Percentiles rank a stretch among this genome's conserved stretches.
Evolutionary conservation across 2,329 filamentous ascomycete species (phyloP).

Genomic region (Cyclaneusma minus): DNA sequence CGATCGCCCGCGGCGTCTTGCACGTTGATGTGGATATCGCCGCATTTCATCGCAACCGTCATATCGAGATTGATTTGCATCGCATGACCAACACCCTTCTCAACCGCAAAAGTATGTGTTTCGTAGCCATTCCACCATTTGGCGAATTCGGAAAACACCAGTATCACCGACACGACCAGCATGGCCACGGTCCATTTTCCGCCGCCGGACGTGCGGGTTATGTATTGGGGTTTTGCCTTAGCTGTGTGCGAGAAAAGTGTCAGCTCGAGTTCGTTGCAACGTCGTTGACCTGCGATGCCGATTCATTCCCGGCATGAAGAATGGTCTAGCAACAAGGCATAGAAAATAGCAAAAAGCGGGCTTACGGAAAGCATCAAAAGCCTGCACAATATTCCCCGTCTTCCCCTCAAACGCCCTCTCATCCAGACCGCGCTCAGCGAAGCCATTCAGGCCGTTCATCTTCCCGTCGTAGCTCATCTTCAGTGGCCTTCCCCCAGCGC

Average conservation of each 20-base stretch:
- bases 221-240: slow-evolving; percentile 90
- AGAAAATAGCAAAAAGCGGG: slow-evolving; percentile 11
- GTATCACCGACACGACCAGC: slow-evolving; percentile 54
- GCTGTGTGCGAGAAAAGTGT: no score
- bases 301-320: neutral
- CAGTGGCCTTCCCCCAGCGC: no score
- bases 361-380: slow-evolving; percentile 96
- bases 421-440: slow-evolving; percentile 51
- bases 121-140: slow-evolving; percentile 79
- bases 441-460: slow-evolving; percentile 57
- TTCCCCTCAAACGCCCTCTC: slow-evolving; percentile 71
- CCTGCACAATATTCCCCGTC: slow-evolving; percentile 52
- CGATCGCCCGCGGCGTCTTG: slow-evolving; percentile 90
- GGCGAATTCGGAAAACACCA: slow-evolving; percentile 62
- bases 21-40: slow-evolving; percentile 86
- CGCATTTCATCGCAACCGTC: slow-evolving; percentile 79
- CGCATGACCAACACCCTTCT: slow-evolving; percentile 74
- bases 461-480: neutral
- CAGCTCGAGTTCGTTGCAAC: neutral
- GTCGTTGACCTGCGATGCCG: neutral
- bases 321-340: neutral
- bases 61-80: slow-evolving; percentile 93
- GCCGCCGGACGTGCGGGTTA: slow-evolving; percentile 68
- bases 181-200: slow-evolving; percentile 89
- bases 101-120: slow-evolving; percentile 81